phyloP scores from a whole-genome alignment of 345 rosid species.

The Toxicodendron radicans region DNA sequence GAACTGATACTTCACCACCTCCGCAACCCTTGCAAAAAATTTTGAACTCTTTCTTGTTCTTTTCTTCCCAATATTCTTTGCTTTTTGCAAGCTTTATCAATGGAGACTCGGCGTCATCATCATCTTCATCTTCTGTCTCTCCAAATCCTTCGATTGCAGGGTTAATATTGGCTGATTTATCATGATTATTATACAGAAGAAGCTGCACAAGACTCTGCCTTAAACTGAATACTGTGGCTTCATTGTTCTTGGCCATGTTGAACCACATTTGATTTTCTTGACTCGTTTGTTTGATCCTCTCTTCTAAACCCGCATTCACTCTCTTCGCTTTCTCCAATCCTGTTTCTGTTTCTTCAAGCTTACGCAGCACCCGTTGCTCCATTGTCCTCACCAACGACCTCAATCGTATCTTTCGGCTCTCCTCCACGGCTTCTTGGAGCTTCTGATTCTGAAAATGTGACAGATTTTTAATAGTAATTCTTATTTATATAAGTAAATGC shows the following conservation, averaged over 20 bases:
- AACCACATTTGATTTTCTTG: constrained; percentile 17
- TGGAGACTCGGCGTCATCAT: constrained; percentile 8
- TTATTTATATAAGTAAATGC: too few relatives aligned
- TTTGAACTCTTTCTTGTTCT: not conserved
- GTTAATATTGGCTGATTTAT: not conserved
- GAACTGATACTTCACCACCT: not conserved
- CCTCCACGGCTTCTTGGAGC: constrained; percentile 5
- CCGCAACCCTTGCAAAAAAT: constrained; percentile 18
- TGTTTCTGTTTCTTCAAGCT: constrained; percentile 5
- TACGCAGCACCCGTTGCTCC: not conserved
- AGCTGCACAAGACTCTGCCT: constrained; percentile 14
- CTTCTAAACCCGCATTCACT: constrained; percentile 5
- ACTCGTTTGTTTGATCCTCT: constrained; percentile 10
- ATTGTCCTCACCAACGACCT: not conserved
- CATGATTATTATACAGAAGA: not conserved
- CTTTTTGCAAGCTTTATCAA: not conserved
- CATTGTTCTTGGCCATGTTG: constrained; percentile 14
- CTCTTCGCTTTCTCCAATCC: constrained; percentile 9
- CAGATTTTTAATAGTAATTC: not conserved
- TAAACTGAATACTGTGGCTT: constrained; percentile 14
- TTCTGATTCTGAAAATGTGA: constrained; percentile 5
- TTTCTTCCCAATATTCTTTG: not conserved
- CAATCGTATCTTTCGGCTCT: not conserved
- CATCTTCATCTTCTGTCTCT: constrained; percentile 9
- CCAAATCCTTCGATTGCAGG: constrained; percentile 12